Percentiles rank a stretch among this genome's conserved stretches.
phyloP scores from a whole-genome alignment of 2,329 filamentous ascomycete species.

The Aspergillus sp. region DNA sequence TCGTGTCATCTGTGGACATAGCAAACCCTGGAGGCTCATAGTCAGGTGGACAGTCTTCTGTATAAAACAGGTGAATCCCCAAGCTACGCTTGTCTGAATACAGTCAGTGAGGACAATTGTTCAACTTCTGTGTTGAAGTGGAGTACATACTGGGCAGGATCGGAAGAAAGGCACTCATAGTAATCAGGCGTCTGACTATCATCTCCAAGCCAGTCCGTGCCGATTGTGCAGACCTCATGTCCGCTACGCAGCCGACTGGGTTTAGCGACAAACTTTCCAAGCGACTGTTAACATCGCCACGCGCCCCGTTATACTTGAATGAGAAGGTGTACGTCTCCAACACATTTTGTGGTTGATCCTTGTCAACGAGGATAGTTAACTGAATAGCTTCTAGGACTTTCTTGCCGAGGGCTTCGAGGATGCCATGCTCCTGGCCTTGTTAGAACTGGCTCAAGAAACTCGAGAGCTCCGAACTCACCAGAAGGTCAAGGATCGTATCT shows the following conservation, averaged over 20 bases:
- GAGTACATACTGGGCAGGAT: constrained; percentile 33
- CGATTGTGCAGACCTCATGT: constrained; percentile 31
- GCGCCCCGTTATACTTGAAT: constrained; percentile 35
- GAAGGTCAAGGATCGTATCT: constrained; percentile 40
- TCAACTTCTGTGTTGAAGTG: background rate
- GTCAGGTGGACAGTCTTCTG: constrained; percentile 28
- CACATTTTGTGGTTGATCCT: constrained; percentile 29
- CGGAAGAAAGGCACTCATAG: constrained; percentile 31
- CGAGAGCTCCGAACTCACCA: constrained; percentile 30
- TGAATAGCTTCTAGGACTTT: constrained; percentile 40
- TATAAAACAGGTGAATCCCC: constrained; percentile 40
- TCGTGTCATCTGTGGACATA: constrained; percentile 15
- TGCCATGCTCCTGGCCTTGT: constrained; percentile 40
- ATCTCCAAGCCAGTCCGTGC: constrained; percentile 36
- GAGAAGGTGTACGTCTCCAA: constrained; percentile 45
- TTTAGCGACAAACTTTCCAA: constrained; percentile 22
- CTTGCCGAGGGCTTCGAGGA: constrained; percentile 39
- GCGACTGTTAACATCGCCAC: constrained; percentile 23
- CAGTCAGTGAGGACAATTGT: constrained; percentile 1
- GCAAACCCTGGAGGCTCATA: constrained; percentile 39
- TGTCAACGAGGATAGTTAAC: constrained; percentile 38
- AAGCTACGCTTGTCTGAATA: constrained; percentile 32
- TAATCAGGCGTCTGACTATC: constrained; percentile 36
- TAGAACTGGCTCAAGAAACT: constrained; percentile 6
- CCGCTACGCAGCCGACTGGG: constrained; percentile 20